Percentiles rank a stretch among this genome's conserved stretches.
Evolutionary conservation across 2,329 filamentous ascomycete genomes (phyloP).

Genomic region (Aspergillus clavatus): DNA sequence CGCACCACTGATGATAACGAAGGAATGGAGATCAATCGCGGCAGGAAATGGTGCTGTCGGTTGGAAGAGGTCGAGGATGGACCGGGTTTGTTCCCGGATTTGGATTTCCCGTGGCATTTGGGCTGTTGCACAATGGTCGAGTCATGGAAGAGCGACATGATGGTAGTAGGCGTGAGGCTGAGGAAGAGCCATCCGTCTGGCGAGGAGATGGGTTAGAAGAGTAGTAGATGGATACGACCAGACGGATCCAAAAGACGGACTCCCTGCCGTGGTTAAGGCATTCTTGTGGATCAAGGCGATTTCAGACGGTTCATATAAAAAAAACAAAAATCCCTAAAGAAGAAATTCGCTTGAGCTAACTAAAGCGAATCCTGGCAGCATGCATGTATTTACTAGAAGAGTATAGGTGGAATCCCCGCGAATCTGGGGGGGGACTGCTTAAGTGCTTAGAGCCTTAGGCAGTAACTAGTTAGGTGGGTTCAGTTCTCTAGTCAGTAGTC

Average conservation of each 20-base stretch:
- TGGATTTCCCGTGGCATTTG: constrained; percentile 24
- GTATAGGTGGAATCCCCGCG: not conserved
- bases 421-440: not conserved
- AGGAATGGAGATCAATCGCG: constrained; percentile 28
- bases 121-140: constrained; percentile 26
- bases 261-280: not conserved
- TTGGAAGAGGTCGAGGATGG: constrained; percentile 1
- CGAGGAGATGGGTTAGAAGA: constrained; percentile 1
- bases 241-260: constrained; percentile 7
- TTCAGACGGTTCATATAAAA: not conserved
- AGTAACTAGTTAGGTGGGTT: too few relatives aligned
- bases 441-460: too few relatives aligned
- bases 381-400: not conserved
- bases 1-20: constrained; percentile 32
- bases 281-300: not conserved
- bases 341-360: not conserved
- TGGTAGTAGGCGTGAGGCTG: constrained; percentile 19
- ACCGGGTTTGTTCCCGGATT: constrained; percentile 8
- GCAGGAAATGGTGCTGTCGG: constrained; percentile 15
- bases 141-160: constrained; percentile 32
- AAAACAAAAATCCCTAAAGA: not conserved
- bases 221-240: constrained; percentile 2
- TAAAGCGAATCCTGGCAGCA: not conserved
- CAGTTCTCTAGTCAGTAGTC: too few relatives aligned
- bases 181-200: constrained; percentile 23